A percentile compares a stretch with the other conserved stretches of the same genome.
Evolutionary conservation across 2,329 filamentous ascomycete genomes (phyloP).

Genomic region (Verruconis gallopava): DNA sequence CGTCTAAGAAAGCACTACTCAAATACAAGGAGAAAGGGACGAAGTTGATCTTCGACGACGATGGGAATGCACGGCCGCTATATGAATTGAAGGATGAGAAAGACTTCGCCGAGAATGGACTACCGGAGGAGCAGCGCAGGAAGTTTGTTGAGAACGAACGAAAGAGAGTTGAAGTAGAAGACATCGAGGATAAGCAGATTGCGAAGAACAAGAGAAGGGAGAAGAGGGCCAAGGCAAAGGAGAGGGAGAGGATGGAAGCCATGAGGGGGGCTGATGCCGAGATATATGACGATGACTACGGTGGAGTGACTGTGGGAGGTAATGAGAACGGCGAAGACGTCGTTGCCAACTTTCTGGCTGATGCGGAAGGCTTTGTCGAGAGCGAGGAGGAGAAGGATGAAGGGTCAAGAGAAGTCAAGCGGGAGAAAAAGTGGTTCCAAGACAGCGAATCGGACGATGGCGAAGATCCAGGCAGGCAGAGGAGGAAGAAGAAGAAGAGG

Average conservation of each 20-base stretch:
- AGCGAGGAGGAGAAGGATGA: constrained; percentile 33
- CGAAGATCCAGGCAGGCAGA: constrained; percentile 27
- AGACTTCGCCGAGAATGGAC: constrained; percentile 61
- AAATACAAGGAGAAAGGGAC: constrained; percentile 79
- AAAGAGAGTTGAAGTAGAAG: constrained; percentile 57
- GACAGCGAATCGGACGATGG: constrained; percentile 44
- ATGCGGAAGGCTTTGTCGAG: constrained; percentile 17
- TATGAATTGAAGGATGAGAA: constrained; percentile 84
- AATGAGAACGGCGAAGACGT: constrained; percentile 23
- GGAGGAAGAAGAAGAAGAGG: constrained; percentile 36
- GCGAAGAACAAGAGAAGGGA: constrained; percentile 67
- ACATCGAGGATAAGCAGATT: constrained; percentile 69
- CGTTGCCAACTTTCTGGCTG: constrained; percentile 30
- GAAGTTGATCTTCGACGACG: constrained; percentile 84
- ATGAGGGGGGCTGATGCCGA: constrained; percentile 16
- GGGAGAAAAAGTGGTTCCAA: constrained; percentile 69
- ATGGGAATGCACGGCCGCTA: constrained; percentile 69
- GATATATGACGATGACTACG: constrained; percentile 24
- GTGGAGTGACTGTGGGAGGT: constrained; percentile 18
- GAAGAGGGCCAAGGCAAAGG: constrained; percentile 63
- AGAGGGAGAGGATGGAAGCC: constrained; percentile 44
- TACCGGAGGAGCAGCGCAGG: constrained; percentile 61
- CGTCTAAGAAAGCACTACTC: constrained; percentile 85
- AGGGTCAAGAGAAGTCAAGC: constrained; percentile 39
- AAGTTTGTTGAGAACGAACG: constrained; percentile 68